Conservation (phyloP, 352 stramenopile genomes). For the Pythium phragmitis region DNA sequence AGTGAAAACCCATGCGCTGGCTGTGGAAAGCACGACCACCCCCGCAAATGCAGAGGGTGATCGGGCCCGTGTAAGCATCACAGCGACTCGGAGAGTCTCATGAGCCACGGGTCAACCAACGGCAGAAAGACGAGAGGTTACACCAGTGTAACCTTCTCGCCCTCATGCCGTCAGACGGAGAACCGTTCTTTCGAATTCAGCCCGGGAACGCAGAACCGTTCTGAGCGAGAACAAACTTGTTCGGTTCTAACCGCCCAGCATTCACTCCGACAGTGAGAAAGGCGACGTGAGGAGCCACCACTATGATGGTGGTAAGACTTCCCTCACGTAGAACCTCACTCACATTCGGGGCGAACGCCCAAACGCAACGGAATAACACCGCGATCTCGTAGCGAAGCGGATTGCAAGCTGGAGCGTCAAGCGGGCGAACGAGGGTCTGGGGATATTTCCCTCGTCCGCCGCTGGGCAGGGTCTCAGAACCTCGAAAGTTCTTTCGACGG, state of each 20-base stretch:
- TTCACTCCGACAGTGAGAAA: not conserved
- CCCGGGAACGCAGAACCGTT: not conserved
- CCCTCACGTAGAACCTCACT: not conserved
- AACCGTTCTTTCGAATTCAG: not conserved
- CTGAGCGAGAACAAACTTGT: not conserved
- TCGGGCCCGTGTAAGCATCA: not conserved
- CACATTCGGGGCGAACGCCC: not conserved
- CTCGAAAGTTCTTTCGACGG: not conserved
- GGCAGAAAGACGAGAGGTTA: not conserved
- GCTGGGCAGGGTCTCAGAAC: slow-evolving; percentile 1
- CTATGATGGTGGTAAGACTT: not conserved
- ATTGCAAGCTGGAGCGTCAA: slow-evolving; percentile 82
- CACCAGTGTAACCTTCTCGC: not conserved
- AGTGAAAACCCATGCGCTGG: not conserved
- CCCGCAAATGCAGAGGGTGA: not conserved
- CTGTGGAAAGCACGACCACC: not conserved
- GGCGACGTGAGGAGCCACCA: not conserved
- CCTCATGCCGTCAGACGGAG: not conserved
- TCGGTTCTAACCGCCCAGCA: not conserved
- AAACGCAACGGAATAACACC: slow-evolving; percentile 37
- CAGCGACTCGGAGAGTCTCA: not conserved
- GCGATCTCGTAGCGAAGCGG: slow-evolving; percentile 63
- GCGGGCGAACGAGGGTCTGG: slow-evolving; percentile 2
- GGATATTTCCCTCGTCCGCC: slow-evolving; percentile 1
- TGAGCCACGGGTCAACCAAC: not conserved